These are phyloP conservation scores for Sordariomycetes sp. DNA, from an alignment of 2,329 filamentous ascomycete genomes.

Conservation along the genomic window DNA sequence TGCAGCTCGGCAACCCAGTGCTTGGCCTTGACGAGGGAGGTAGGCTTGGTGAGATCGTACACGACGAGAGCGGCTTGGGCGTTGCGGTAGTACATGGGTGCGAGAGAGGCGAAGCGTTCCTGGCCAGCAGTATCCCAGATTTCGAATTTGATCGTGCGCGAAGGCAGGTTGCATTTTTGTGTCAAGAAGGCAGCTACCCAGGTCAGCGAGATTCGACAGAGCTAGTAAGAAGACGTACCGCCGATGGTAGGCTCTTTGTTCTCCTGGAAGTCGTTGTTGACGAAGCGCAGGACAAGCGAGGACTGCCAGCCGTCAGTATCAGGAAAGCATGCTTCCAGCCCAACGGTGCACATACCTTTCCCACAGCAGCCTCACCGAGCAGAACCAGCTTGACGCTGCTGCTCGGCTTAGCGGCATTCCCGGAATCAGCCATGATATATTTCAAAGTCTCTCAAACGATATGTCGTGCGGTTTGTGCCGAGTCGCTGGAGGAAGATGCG, in stretches of 20 bases:
- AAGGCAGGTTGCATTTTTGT: slow-evolving; percentile 95
- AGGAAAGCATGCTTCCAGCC: neutral
- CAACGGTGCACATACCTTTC: slow-evolving; percentile 61
- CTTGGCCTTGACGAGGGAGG: slow-evolving; percentile 90
- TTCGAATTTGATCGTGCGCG: slow-evolving; percentile 84
- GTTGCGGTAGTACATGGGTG: slow-evolving; percentile 99
- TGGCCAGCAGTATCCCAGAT: slow-evolving; percentile 99
- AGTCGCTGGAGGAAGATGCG: no score
- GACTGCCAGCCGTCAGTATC: slow-evolving; percentile 49
- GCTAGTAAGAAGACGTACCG: slow-evolving; percentile 46
- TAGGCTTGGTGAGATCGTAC: slow-evolving; percentile 96
- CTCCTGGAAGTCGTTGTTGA: slow-evolving; percentile 99
- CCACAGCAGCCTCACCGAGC: slow-evolving; percentile 92
- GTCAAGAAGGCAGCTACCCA: slow-evolving; percentile 83
- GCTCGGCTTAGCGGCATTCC: slow-evolving; percentile 77
- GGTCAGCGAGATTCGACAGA: neutral
- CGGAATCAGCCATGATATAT: slow-evolving; percentile 39
- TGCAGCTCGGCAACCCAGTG: slow-evolving; percentile 98
- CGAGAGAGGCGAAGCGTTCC: slow-evolving; percentile 91
- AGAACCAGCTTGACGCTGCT: slow-evolving; percentile 99
- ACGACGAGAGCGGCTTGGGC: slow-evolving; percentile 95
- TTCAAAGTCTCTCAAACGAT: no score
- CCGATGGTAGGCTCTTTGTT: slow-evolving; percentile 99
- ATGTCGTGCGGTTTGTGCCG: no score
- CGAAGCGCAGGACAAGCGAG: slow-evolving; percentile 93